A percentile compares a stretch with the other conserved stretches of the same genome.
phyloP scores from a whole-genome alignment of 441 rosid species.

The Gossypium gossypioides region DNA sequence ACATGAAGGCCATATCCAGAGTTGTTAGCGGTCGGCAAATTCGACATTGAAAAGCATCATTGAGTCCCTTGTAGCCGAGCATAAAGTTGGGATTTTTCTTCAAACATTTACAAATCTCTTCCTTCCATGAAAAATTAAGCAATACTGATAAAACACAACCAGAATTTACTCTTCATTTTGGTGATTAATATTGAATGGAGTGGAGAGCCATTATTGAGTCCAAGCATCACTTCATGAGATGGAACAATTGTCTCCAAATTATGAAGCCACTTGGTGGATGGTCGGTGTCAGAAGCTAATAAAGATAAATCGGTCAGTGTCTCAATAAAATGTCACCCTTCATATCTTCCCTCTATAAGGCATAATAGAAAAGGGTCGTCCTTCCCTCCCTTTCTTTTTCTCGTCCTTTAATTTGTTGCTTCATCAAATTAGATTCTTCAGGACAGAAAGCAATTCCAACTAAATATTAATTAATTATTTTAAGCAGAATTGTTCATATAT shows the following conservation, averaged over 20 bases:
- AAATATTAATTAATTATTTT: no score
- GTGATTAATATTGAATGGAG: neutral
- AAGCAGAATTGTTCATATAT: no score
- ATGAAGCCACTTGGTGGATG: conserved; percentile 16
- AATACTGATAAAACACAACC: neutral
- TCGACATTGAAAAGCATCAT: neutral
- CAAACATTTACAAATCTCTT: neutral
- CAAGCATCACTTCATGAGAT: neutral
- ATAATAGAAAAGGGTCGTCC: neutral
- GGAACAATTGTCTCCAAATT: conserved; percentile 9
- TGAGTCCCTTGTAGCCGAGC: neutral
- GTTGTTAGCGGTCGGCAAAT: neutral
- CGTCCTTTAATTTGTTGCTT: neutral
- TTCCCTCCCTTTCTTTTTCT: neutral
- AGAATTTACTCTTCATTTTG: neutral
- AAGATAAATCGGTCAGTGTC: neutral
- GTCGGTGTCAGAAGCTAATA: conserved; percentile 1
- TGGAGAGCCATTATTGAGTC: neutral
- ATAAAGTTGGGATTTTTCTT: neutral
- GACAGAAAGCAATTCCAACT: neutral
- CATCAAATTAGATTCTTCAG: neutral
- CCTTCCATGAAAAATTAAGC: neutral
- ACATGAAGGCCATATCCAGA: no score
- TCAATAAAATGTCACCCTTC: neutral
- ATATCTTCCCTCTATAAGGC: neutral